Evolutionary conservation across 129 eudicot species (phyloP).

Genomic region (Gnaphalium uliginosum): DNA sequence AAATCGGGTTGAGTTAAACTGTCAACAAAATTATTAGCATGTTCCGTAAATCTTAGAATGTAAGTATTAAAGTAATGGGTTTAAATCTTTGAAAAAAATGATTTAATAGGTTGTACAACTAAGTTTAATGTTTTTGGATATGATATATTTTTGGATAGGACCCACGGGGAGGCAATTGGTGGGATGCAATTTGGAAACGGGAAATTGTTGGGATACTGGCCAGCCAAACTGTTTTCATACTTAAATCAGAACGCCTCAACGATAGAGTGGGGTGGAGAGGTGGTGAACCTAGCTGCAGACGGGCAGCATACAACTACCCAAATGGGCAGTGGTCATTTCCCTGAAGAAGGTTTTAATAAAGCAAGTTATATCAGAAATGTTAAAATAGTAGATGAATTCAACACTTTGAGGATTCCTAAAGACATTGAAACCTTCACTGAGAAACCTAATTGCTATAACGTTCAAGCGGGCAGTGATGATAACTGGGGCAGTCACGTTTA

Average conservation of each 20-base stretch:
- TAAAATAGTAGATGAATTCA: slow-evolving; percentile 64
- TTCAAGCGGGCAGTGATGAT: slow-evolving; percentile 48
- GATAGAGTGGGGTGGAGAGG: slow-evolving; percentile 94
- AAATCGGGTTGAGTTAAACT: too few species aligned
- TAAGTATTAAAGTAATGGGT: too few species aligned
- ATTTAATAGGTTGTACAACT: too few species aligned
- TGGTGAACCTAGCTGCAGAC: slow-evolving; percentile 66
- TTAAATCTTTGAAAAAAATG: too few species aligned
- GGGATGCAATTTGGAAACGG: slow-evolving; percentile 92
- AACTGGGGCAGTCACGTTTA: slow-evolving; percentile 74
- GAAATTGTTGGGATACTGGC: slow-evolving; percentile 71
- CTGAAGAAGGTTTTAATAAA: slow-evolving; percentile 66
- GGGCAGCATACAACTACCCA: slow-evolving; percentile 84
- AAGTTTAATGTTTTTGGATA: too few species aligned
- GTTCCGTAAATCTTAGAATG: too few species aligned
- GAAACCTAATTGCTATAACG: slow-evolving; percentile 66
- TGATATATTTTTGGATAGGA: slow-evolving; percentile 34
- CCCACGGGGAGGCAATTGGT: slow-evolving; percentile 83
- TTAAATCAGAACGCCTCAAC: slow-evolving; percentile 61
- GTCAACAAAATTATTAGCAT: too few species aligned
- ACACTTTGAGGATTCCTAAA: slow-evolving; percentile 56
- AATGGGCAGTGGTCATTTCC: slow-evolving; percentile 90
- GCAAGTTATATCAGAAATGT: slow-evolving; percentile 70
- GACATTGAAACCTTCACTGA: slow-evolving; percentile 62
- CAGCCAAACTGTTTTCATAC: slow-evolving; percentile 59